These are phyloP conservation scores for Chrysosporium keratinophilum DNA, from an alignment of 2,329 filamentous ascomycete species.

Conservation along the genomic window DNA sequence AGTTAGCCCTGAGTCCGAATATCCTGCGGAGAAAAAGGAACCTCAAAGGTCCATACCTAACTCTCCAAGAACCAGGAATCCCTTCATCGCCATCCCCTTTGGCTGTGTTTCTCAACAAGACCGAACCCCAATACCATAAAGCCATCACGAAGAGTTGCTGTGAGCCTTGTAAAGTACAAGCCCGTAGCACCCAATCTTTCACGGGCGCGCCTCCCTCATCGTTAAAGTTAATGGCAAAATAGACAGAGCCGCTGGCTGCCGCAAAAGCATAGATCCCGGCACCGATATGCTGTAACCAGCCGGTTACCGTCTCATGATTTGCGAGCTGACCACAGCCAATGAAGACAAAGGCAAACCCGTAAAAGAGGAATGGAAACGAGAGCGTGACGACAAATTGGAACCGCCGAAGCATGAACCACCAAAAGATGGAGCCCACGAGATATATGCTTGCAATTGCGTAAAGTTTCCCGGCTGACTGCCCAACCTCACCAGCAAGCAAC, in stretches of 20 bases:
- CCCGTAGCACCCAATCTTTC: constrained; percentile 57
- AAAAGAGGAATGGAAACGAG: constrained; percentile 53
- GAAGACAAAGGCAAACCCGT: constrained; percentile 26
- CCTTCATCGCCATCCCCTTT: constrained; percentile 26
- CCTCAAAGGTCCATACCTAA: constrained; percentile 28
- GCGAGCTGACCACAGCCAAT: constrained; percentile 47
- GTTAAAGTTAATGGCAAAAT: constrained; percentile 58
- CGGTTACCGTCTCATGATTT: constrained; percentile 29
- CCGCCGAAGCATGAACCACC: constrained; percentile 54
- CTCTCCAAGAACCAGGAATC: constrained; percentile 26
- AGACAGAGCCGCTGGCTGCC: constrained; percentile 53
- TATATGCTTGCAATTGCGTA: constrained; percentile 54
- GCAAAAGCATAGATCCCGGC: constrained; percentile 53
- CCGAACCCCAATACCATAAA: constrained; percentile 57
- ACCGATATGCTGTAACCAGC: constrained; percentile 51
- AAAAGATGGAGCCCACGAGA: constrained; percentile 47
- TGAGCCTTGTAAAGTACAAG: constrained; percentile 55
- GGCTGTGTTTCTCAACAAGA: constrained; percentile 38
- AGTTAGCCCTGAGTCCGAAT: neutral
- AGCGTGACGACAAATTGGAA: constrained; percentile 49
- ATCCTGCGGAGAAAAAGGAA: neutral
- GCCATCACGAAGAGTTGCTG: constrained; percentile 56
- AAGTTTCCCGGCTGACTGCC: constrained; percentile 48
- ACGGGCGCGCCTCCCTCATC: constrained; percentile 53
- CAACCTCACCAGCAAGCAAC: constrained; percentile 53